These are phyloP conservation scores for Coniochaeta sp. DNA, from an alignment of 2,329 filamentous ascomycete species.

Conservation along the genomic window DNA sequence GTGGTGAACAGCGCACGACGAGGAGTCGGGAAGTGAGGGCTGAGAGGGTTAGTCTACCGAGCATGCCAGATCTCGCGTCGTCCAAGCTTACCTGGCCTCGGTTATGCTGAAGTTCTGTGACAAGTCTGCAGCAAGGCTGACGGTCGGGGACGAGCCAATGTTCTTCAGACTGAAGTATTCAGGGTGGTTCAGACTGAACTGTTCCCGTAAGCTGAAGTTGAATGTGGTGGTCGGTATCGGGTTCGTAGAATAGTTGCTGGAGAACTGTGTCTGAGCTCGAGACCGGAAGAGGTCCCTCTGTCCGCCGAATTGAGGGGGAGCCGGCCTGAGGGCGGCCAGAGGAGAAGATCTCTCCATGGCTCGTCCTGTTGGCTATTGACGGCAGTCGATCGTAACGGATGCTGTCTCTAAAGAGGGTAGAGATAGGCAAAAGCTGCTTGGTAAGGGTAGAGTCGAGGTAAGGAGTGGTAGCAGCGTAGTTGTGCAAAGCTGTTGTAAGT, in stretches of 20 bases:
- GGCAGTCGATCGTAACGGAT: not conserved
- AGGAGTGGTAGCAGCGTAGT: not conserved
- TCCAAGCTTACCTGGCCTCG: constrained; percentile 62
- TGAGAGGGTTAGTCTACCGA: constrained; percentile 29
- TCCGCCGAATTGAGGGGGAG: constrained; percentile 54
- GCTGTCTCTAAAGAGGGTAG: not conserved
- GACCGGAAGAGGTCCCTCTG: constrained; percentile 45
- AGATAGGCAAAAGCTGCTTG: not conserved
- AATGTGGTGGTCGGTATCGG: constrained; percentile 46
- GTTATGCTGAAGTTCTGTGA: constrained; percentile 94
- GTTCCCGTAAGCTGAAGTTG: constrained; percentile 79
- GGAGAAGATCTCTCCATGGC: constrained; percentile 90
- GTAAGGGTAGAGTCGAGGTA: not conserved
- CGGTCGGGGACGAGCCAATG: constrained; percentile 76
- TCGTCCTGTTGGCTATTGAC: not conserved
- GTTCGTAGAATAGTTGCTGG: constrained; percentile 44
- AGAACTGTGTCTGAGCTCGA: constrained; percentile 38
- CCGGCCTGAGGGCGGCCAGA: constrained; percentile 79
- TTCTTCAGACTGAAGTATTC: constrained; percentile 82
- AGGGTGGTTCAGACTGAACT: constrained; percentile 42
- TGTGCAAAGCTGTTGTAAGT: not conserved
- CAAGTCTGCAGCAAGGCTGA: constrained; percentile 85
- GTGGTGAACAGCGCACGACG: constrained; percentile 79
- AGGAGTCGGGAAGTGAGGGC: constrained; percentile 76
- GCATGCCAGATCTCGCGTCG: not conserved